These are phyloP conservation scores for Calonectria ilicicola DNA, from an alignment of 2,329 filamentous ascomycete species.

Conservation along the genomic window DNA sequence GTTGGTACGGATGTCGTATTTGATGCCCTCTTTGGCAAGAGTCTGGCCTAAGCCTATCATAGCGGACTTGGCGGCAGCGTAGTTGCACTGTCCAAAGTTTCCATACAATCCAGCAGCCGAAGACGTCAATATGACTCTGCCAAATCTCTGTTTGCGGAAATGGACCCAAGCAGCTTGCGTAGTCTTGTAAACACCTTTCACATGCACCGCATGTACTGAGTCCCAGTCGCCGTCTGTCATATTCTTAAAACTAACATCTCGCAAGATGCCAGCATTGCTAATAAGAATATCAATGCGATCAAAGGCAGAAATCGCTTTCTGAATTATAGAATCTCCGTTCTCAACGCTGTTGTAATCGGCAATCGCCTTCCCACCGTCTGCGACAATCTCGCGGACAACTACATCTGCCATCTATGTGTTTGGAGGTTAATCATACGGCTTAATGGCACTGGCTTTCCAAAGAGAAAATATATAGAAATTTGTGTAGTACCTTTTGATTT, in stretches of 20 bases:
- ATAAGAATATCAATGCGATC: constrained; percentile 94
- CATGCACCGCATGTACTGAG: constrained; percentile 90
- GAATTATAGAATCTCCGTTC: constrained; percentile 92
- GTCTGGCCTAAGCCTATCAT: constrained; percentile 98
- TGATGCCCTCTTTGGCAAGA: constrained; percentile 93
- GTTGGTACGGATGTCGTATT: constrained; percentile 97
- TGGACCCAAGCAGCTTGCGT: constrained; percentile 94
- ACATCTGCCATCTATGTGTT: constrained; percentile 78
- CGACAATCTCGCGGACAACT: constrained; percentile 85
- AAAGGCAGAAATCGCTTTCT: constrained; percentile 82
- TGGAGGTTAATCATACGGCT: no score
- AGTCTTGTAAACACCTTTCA: constrained; percentile 95
- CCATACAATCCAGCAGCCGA: constrained; percentile 97
- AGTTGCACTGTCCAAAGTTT: constrained; percentile 95
- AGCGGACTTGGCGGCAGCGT: constrained; percentile 94
- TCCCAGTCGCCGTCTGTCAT: constrained; percentile 98
- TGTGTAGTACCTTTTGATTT: constrained; percentile 76
- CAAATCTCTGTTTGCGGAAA: constrained; percentile 99
- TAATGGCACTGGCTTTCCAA: no score
- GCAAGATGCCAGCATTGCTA: constrained; percentile 96
- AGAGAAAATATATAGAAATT: neutral
- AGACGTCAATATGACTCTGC: constrained; percentile 93
- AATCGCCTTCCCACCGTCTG: constrained; percentile 91
- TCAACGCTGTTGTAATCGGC: constrained; percentile 98
- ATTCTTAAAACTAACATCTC: constrained; percentile 97